Conservation (phyloP, 768 basidiomycete species). For the Hebeloma cylindrosporum region DNA sequence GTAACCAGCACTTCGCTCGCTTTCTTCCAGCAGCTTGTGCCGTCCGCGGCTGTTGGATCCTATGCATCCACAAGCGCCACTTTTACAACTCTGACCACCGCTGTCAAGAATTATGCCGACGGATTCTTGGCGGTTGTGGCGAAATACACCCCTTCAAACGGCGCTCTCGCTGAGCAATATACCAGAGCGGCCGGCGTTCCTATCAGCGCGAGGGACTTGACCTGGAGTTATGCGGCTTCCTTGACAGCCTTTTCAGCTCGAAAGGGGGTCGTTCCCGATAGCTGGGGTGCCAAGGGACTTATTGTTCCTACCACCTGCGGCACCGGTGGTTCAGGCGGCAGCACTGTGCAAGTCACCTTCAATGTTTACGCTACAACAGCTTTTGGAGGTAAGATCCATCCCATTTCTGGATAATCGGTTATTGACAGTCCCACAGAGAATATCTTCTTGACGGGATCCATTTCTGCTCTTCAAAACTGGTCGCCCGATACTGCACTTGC, state of each 20-base stretch:
- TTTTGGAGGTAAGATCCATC: conserved; percentile 48
- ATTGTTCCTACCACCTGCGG: conserved; percentile 44
- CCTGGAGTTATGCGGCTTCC: conserved; percentile 75
- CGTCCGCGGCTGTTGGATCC: conserved; percentile 50
- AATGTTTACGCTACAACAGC: conserved; percentile 59
- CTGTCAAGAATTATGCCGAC: conserved; percentile 59
- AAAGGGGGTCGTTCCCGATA: conserved; percentile 43
- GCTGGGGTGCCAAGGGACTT: conserved; percentile 71
- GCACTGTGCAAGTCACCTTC: conserved; percentile 53
- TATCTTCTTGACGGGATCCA: conserved; percentile 65
- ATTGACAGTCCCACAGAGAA: conserved; percentile 52
- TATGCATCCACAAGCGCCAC: conserved; percentile 49
- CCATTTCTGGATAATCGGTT: background rate
- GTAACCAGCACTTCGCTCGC: conserved; percentile 63
- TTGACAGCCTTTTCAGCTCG: conserved; percentile 62
- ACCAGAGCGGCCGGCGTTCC: conserved; percentile 48
- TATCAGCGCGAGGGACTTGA: conserved; percentile 63
- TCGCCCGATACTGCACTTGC: conserved; percentile 55
- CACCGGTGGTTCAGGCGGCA: conserved; percentile 31
- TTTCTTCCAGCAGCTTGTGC: conserved; percentile 66
- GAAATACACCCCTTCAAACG: conserved; percentile 61
- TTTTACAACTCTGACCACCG: conserved; percentile 49
- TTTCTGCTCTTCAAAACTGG: conserved; percentile 59
- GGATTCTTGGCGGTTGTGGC: conserved; percentile 59
- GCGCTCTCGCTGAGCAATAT: conserved; percentile 67